These are phyloP conservation scores for Termitomyces eurrhizus DNA, from an alignment of 768 basidiomycete genomes.

Conservation along the genomic window DNA sequence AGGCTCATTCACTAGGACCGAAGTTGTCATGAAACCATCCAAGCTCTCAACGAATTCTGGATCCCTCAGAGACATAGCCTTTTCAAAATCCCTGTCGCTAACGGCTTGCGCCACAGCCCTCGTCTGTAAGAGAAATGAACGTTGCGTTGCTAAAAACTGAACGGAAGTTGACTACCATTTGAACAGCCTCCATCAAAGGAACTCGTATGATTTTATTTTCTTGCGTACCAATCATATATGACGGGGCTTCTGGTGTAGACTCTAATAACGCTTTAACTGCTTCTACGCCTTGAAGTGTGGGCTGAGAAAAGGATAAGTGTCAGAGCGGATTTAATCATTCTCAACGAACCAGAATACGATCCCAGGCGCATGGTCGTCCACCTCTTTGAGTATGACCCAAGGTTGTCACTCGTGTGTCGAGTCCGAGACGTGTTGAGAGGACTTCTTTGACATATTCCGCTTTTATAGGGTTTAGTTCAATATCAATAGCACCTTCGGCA, in stretches of 20 bases:
- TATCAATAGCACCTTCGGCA: conserved; percentile 93
- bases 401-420: conserved; percentile 95
- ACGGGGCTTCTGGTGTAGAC: conserved; percentile 87
- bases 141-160: background rate
- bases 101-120: conserved; percentile 83
- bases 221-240: conserved; percentile 94
- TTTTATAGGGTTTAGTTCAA: conserved; percentile 82
- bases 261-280: conserved; percentile 87
- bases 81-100: conserved; percentile 75
- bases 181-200: conserved; percentile 90
- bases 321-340: background rate
- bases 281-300: conserved; percentile 91
- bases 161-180: conserved; percentile 48
- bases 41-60: conserved; percentile 87
- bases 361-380: conserved; percentile 88
- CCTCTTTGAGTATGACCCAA: conserved; percentile 97
- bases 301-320: conserved; percentile 41
- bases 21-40: conserved; percentile 76
- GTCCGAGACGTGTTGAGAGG: conserved; percentile 77
- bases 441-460: conserved; percentile 90
- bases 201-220: conserved; percentile 95
- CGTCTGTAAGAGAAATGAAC: conserved; percentile 47
- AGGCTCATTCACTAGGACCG: conserved; percentile 52
- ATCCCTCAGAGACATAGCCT: conserved; percentile 86
- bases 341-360: conserved; percentile 76